Evolutionary conservation across 1,139 yeast genomes (phyloP).

Genomic region (Geotrichum australiense): DNA sequence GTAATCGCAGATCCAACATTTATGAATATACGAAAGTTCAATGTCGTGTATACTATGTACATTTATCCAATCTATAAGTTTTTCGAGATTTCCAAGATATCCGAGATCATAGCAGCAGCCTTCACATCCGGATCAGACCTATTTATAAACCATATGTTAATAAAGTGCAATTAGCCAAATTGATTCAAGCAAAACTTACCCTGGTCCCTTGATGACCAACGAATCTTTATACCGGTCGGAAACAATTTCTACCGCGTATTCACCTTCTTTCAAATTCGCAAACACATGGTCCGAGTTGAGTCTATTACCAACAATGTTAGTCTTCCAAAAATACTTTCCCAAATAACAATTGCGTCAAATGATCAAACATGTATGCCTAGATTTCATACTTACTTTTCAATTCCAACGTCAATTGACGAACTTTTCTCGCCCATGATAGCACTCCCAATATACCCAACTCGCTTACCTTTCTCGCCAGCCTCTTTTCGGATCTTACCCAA

Average conservation of each 20-base stretch:
- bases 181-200: conserved; percentile 30
- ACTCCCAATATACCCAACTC: conserved; percentile 86
- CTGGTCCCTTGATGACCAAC: conserved; percentile 94
- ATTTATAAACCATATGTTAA: background rate
- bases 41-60: background rate
- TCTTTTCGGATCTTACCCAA: conserved; percentile 69
- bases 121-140: conserved; percentile 96
- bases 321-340: background rate
- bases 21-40: background rate
- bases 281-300: conserved; percentile 81
- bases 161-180: background rate
- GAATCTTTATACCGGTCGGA: conserved; percentile 91
- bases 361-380: too few relatives aligned
- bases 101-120: conserved; percentile 96
- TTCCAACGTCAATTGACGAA: conserved; percentile 66
- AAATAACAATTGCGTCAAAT: background rate
- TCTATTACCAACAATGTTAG: conserved; percentile 1
- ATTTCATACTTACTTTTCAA: conserved; percentile 65
- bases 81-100: conserved; percentile 82
- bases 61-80: conserved; percentile 34
- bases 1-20: background rate
- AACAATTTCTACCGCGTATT: conserved; percentile 85
- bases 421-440: conserved; percentile 59
- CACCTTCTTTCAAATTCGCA: conserved; percentile 92
- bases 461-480: conserved; percentile 79